Conservation (phyloP, 805 yeast species). For the Naumovozyma baii region DNA sequence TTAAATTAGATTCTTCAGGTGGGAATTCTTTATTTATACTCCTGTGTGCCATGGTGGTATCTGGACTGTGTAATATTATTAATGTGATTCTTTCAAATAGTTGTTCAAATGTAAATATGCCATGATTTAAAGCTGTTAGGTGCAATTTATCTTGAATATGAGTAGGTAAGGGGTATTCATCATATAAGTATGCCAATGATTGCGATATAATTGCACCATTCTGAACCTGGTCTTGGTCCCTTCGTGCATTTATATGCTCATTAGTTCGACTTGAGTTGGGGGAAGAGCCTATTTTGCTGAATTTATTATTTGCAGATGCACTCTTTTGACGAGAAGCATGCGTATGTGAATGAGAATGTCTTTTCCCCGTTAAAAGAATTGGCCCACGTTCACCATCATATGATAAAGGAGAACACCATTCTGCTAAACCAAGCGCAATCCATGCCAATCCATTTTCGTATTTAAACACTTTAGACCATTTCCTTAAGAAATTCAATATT, state of each 20-base stretch:
- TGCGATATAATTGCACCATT: too few relatives aligned
- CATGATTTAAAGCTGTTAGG: slow-evolving; percentile 5
- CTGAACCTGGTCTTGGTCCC: too few relatives aligned
- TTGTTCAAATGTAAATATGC: slow-evolving; percentile 49
- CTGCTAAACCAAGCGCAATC: slow-evolving; percentile 82
- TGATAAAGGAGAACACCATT: slow-evolving; percentile 54
- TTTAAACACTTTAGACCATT: slow-evolving; percentile 70
- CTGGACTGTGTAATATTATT: slow-evolving; percentile 68
- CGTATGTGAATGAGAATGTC: slow-evolving; percentile 7
- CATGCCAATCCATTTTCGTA: slow-evolving; percentile 80
- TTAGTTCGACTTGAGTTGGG: neutral
- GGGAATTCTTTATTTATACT: slow-evolving; percentile 7
- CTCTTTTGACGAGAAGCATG: neutral
- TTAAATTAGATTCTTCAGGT: slow-evolving; percentile 3
- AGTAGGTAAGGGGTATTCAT: slow-evolving; percentile 25
- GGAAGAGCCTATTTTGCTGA: too few relatives aligned
- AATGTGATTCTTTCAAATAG: slow-evolving; percentile 67
- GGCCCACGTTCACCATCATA: slow-evolving; percentile 17
- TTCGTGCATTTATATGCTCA: neutral
- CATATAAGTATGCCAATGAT: slow-evolving; percentile 14
- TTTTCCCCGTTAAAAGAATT: slow-evolving; percentile 20
- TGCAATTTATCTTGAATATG: slow-evolving; percentile 11
- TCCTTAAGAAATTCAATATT: slow-evolving; percentile 51
- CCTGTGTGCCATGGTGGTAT: slow-evolving; percentile 26
- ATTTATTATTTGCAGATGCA: too few relatives aligned